These are phyloP conservation scores for Martiniozyma asiatica DNA, from an alignment of 1,139 yeast genomes.

Conservation along the genomic window DNA sequence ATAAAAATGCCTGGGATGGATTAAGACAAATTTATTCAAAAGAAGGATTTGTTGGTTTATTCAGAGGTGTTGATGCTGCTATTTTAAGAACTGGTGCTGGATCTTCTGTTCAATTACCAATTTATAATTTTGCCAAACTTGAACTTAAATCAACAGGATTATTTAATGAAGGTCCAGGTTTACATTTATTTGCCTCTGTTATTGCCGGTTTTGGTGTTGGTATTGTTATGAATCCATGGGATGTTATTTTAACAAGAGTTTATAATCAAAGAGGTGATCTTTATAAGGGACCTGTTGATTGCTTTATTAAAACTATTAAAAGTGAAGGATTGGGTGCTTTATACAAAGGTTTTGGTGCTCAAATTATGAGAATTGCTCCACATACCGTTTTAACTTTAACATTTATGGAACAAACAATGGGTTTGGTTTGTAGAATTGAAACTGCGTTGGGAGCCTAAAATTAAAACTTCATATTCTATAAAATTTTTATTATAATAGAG, in stretches of 20 bases:
- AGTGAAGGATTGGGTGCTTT: conserved; percentile 81
- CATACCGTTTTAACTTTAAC: conserved; percentile 85
- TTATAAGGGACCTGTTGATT: conserved; percentile 80
- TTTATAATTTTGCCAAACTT: conserved; percentile 68
- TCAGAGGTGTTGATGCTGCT: conserved; percentile 92
- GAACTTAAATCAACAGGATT: conserved; percentile 37
- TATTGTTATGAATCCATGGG: conserved; percentile 95
- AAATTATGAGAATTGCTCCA: conserved; percentile 83
- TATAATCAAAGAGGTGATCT: conserved; percentile 87
- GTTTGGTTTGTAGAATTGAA: conserved; percentile 37
- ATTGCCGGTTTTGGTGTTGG: conserved; percentile 88
- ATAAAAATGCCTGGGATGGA: conserved; percentile 60
- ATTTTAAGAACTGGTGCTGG: conserved; percentile 91
- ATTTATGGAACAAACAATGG: conserved; percentile 92
- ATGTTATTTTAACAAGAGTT: conserved; percentile 85
- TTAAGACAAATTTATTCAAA: conserved; percentile 42
- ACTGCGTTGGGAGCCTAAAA: conserved; percentile 13
- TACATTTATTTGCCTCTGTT: conserved; percentile 68
- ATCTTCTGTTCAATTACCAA: conserved; percentile 90
- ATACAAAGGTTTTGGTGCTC: conserved; percentile 93
- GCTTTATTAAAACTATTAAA: conserved; percentile 67
- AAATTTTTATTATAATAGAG: background rate
- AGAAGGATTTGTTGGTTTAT: conserved; percentile 73
- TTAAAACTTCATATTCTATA: too few relatives aligned
- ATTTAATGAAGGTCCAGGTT: conserved; percentile 49